Percentiles rank a stretch among this genome's conserved stretches.
These are phyloP conservation scores for Meyerozyma sp. DNA, from an alignment of 1,139 yeast genomes.

Conservation along the genomic window DNA sequence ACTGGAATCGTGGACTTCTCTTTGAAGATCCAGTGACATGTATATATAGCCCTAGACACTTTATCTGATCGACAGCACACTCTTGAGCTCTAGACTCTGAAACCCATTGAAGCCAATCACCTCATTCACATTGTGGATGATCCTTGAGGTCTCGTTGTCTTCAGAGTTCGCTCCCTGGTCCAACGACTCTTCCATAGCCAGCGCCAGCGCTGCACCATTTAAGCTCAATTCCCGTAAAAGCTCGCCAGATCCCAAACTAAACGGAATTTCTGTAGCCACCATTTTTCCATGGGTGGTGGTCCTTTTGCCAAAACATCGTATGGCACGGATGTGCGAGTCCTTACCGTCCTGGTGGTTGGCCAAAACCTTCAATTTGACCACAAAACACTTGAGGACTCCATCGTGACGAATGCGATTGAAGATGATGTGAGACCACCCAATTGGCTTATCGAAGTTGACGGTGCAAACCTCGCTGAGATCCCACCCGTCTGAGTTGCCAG, in stretches of 20 bases:
- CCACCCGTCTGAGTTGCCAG: constrained; percentile 80
- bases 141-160: constrained; percentile 19
- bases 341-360: constrained; percentile 95
- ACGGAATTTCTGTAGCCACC: neutral
- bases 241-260: constrained; percentile 11
- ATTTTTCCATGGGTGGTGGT: neutral
- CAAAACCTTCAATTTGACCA: constrained; percentile 62
- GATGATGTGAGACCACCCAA: constrained; percentile 80
- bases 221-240: constrained; percentile 26
- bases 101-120: constrained; percentile 43
- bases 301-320: constrained; percentile 36
- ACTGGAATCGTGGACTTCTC: constrained; percentile 77
- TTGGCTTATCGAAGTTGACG: constrained; percentile 62
- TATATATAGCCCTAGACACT: neutral
- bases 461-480: constrained; percentile 73
- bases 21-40: constrained; percentile 48
- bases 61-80: constrained; percentile 34
- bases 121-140: constrained; percentile 32
- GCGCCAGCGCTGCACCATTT: constrained; percentile 5
- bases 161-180: constrained; percentile 7
- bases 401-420: constrained; percentile 58
- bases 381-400: constrained; percentile 66
- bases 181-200: constrained; percentile 1
- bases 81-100: constrained; percentile 32
- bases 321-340: constrained; percentile 83